These are phyloP conservation scores for Aspergillus affinis DNA, from an alignment of 495 filamentous ascomycete species.

Conservation along the genomic window DNA sequence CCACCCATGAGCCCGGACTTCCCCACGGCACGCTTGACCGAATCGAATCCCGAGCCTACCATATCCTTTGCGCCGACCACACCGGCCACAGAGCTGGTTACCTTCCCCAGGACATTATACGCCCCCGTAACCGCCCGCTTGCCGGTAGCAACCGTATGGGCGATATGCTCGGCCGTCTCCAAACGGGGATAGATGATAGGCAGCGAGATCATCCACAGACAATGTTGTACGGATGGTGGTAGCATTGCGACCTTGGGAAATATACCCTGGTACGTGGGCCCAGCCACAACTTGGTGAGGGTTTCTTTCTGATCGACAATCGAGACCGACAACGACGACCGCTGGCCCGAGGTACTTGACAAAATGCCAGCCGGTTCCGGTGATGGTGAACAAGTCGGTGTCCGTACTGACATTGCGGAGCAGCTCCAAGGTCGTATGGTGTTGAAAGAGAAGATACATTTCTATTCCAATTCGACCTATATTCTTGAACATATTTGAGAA, in stretches of 20 bases:
- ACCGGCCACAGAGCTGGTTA: constrained; percentile 88
- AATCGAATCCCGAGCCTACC: constrained; percentile 86
- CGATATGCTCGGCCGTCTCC: constrained; percentile 85
- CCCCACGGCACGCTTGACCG: constrained; percentile 93
- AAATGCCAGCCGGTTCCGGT: constrained; percentile 98
- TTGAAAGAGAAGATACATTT: constrained; percentile 99
- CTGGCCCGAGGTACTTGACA: constrained; percentile 91
- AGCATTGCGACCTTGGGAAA: constrained; percentile 93
- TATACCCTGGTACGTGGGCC: constrained; percentile 93
- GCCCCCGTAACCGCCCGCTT: constrained; percentile 95
- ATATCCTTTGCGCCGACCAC: constrained; percentile 92
- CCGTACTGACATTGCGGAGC: constrained; percentile 78
- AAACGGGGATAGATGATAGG: constrained; percentile 89
- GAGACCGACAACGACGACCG: constrained; percentile 83
- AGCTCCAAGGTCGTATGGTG: constrained; percentile 96
- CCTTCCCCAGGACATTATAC: constrained; percentile 92
- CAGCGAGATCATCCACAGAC: constrained; percentile 90
- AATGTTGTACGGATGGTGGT: constrained; percentile 92
- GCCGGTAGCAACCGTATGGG: constrained; percentile 86
- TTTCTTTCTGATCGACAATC: constrained; percentile 92
- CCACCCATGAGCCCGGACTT: constrained; percentile 93
- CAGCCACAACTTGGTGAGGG: constrained; percentile 88
- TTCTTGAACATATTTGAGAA: constrained; percentile 96
- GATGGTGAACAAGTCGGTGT: constrained; percentile 92
- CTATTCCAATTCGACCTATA: constrained; percentile 93